Base-by-base conservation (phyloP, 495 filamentous ascomycete genomes). In the Daldinia bambusicola region DNA sequence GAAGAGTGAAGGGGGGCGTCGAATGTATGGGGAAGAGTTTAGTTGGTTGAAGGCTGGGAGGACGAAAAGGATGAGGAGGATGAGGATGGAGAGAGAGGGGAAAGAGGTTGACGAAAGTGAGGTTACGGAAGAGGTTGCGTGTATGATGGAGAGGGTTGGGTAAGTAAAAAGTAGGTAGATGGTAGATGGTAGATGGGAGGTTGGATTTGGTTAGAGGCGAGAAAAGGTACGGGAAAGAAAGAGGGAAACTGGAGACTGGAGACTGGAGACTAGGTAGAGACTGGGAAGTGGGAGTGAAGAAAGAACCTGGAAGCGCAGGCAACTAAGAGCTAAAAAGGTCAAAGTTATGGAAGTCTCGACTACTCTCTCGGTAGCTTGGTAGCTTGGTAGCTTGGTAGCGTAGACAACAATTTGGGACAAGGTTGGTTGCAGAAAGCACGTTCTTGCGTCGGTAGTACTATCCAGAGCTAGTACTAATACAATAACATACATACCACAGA, bases 281-380 rank as follows among this genome's bases (percentile, higher is more conserved):
- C 72, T 61, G 61, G 67, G 73, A 67, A 66, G 67, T 52, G 63
- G 64, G 72, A 69, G 37, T 34, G 53, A 64, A 73, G 69, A 72
- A 72, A 74, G 72, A 76, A 75, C 72, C 72, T 70, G 73, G 56
- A 30, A 51, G 70, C 43, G 16, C 69, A 76, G 68, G 67, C 70
- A 30, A 50, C 56, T 63, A 63, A 55, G 40, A 55, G 48, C 26
- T 30, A 63, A 55, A 48, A 6, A 43, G 40, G 40, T 43, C 14
- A 48, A 51, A 30, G 50, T 55, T 61, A 61, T 65, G 55, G 48
- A 55, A 56, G 26, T 38, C 32, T 53, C 36, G 34, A 69, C 51
- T 48, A 61, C 62, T 60, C 18, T 41, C 62, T 26, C 3, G 26
- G 20, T 53, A 53, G 3, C 16, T 26, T 26, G 26, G 20, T 53